Base-by-base conservation (phyloP, 1,139 yeast species). In the Sugiyamaella grinbergsii region DNA sequence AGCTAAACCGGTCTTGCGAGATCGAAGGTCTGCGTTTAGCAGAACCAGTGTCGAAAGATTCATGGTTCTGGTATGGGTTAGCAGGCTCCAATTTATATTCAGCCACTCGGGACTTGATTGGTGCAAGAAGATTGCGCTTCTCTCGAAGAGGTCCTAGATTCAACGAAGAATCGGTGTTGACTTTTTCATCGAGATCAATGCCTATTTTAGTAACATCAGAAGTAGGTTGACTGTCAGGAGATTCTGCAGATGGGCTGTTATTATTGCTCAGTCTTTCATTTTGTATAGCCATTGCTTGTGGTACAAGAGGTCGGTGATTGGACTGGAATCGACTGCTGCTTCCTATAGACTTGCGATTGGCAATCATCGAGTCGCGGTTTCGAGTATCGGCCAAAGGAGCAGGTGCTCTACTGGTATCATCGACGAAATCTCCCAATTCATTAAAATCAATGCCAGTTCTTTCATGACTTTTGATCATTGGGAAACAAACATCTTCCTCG, bases 401-500 rank as follows among this genome's bases (percentile, higher is more conserved):
- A n/a, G n/a, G n/a, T 13, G n/a, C 33, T 3, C 40, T 40, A 4
- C 22, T 39, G 11, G 44, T 22, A n/a, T 55, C 62, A n/a, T 57
- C 64, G 20, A 66, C 62, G 52, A 69, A 67, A 50, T 64, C 67
- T 45, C 71, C 73, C 19, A 72, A 62, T 42, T 71, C 76, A 23
- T 55, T 59, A 54, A 71, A 69, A 49, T 73, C 73, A 41, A 71
- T 64, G 3, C 68, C 71, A 19, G 59, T 54, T 24, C 61, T 60
- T 19, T 60, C 65, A 45, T 61, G 58, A 60, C 83, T 88, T 19
- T 88, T 82, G 47, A 82, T 75, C 88, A 89, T 85, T 1, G 98
- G 98, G 71, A 91, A 90, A 74, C 98, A 93, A 42, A 93, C 98
- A 77, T 93, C 98, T 66, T 91, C 97, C 65, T 91, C 98, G 0